Conservation (phyloP, 768 basidiomycete species). For the Suillus tomentosus region DNA sequence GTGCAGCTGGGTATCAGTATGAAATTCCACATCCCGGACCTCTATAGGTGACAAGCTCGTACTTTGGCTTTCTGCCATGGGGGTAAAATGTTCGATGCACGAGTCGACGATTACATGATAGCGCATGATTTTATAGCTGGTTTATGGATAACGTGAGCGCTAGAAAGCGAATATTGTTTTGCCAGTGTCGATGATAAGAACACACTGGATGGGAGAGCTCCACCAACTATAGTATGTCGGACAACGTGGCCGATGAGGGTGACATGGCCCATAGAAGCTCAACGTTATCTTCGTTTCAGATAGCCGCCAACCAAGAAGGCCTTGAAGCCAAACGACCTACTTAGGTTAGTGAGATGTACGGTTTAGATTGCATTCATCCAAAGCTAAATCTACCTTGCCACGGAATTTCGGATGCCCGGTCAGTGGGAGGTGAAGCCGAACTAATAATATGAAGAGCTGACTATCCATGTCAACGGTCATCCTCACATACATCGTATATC, state of each 20-base stretch:
- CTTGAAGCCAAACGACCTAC: background rate
- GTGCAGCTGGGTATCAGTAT: background rate
- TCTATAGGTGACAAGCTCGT: constrained; percentile 6
- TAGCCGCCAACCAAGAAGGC: background rate
- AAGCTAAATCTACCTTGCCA: background rate
- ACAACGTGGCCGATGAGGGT: background rate
- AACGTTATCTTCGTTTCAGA: background rate
- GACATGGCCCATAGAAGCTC: background rate
- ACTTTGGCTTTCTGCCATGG: constrained; percentile 7
- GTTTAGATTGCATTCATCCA: background rate
- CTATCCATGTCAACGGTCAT: background rate
- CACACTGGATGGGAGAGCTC: background rate
- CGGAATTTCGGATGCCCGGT: background rate
- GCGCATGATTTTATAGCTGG: background rate
- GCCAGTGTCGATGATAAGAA: background rate
- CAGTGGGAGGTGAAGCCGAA: background rate
- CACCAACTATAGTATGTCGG: background rate
- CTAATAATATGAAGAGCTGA: background rate
- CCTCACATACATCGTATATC: background rate
- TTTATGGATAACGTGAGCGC: background rate
- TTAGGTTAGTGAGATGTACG: background rate
- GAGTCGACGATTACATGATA: background rate
- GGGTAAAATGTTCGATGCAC: background rate
- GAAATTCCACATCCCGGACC: background rate
- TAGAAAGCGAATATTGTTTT: background rate